These are phyloP conservation scores for Shiraia bambusicola DNA, from an alignment of 2,329 filamentous ascomycete species.

Conservation along the genomic window DNA sequence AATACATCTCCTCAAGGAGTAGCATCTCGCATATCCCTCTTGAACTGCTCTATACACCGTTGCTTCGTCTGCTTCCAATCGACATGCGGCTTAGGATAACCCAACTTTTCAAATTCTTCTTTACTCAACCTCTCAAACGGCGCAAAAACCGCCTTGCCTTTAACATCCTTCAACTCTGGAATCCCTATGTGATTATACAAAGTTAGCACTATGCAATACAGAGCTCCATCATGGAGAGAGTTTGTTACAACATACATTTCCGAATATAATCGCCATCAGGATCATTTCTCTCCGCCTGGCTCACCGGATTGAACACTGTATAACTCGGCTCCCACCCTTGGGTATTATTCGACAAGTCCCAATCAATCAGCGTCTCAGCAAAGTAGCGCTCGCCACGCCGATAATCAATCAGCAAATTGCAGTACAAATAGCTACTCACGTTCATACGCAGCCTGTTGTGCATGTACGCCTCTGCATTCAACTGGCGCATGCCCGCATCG, in stretches of 20 bases:
- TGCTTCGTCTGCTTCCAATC: conserved; percentile 48
- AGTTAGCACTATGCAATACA: not conserved
- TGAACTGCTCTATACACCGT: conserved; percentile 48
- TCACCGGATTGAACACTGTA: conserved; percentile 51
- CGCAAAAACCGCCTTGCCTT: conserved; percentile 53
- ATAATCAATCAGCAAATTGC: conserved; percentile 54
- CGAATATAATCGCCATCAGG: conserved; percentile 43
- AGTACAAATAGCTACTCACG: conserved; percentile 50
- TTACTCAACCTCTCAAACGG: conserved; percentile 48
- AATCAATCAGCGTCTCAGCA: conserved; percentile 52
- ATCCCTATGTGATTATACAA: conserved; percentile 27
- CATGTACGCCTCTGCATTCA: conserved; percentile 54
- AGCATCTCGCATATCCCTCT: conserved; percentile 48
- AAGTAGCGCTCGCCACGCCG: conserved; percentile 54
- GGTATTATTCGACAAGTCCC: conserved; percentile 54
- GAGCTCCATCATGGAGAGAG: not conserved
- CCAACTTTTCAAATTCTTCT: conserved; percentile 52
- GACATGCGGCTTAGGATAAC: conserved; percentile 50
- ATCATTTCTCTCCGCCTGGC: conserved; percentile 44
- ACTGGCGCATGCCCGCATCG: conserved; percentile 55
- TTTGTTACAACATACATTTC: conserved; percentile 26
- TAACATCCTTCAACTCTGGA: conserved; percentile 41
- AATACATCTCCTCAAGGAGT: conserved; percentile 2
- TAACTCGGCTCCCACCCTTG: conserved; percentile 56
- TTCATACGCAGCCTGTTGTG: conserved; percentile 57